Base-by-base conservation (phyloP, 306 rosid species). In the Quercus agrifolia region DNA sequence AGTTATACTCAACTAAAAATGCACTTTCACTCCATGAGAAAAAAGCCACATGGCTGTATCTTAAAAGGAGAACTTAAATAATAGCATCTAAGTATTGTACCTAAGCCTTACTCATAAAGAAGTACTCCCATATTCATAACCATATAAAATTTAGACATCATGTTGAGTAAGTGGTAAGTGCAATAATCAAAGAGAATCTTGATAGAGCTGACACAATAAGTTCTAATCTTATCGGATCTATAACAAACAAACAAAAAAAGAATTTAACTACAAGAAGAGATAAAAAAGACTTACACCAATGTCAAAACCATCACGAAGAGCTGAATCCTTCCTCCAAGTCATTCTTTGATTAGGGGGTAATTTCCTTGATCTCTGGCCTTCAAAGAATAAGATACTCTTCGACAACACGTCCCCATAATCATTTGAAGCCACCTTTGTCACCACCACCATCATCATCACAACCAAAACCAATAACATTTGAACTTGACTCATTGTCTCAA, bases 361-460 rank as follows among this genome's bases (percentile, higher is more conserved):
- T 73, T 85, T 89, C 44, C 91, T 88, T 57, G 88, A 89, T 68
- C 91, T 87, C 55, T 85, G 88, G 21, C 91, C 92, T 81, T 87
- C 91, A 77, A 87, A 87, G 78, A 89, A 89, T 81, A 85, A 77
- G 2, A 89, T 89, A 74, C 88, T 83, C 75, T 89, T 89, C 20
- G 81, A 19, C 73, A 87, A 79, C 14, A 91, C 91, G 12, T 85
- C 89, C 10, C 79, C 91, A 73, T 87, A 87, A 19, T 79, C 75
- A 41, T 81, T 89, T 31, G 73, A 35, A 82, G 3, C 67, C 62
- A 11, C 82, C 56, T 71, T 58, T 54, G 23, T 77, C 38, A 11
- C 69, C 46, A 27, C 57, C 56, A 62, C 58, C 20, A 30, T 62
- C 49, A 70, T 6, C 5, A 25, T 13, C 61, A n/a, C 74, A 9